A percentile compares a stretch with the other conserved stretches of the same genome.
Evolutionary conservation across 2,329 filamentous ascomycete species (phyloP).

Genomic region (Ophiostoma sp.): DNA sequence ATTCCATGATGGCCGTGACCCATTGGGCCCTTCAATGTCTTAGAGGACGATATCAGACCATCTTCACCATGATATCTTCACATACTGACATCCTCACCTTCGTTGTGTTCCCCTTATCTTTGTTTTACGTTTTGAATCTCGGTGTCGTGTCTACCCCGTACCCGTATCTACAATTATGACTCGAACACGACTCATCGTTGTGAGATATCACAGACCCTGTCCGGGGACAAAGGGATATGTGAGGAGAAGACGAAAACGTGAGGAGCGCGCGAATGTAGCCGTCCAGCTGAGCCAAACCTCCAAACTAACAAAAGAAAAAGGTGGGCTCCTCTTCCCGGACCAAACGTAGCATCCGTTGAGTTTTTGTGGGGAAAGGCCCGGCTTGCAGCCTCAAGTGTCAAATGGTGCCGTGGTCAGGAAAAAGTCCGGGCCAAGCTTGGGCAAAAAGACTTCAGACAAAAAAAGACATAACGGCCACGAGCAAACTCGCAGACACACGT

Average conservation of each 20-base stretch:
- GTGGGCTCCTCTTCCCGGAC: background rate
- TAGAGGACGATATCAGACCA: background rate
- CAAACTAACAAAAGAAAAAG: background rate
- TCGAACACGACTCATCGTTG: background rate
- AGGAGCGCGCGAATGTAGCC: background rate
- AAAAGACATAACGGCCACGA: background rate
- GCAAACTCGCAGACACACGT: background rate
- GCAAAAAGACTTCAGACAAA: background rate
- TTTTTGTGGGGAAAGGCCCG: conserved; percentile 1
- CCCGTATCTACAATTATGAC: background rate
- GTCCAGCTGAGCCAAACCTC: background rate
- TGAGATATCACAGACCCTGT: background rate
- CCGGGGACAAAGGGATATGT: background rate
- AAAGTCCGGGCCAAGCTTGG: background rate
- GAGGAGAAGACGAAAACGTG: background rate
- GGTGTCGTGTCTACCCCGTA: background rate
- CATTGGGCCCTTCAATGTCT: background rate
- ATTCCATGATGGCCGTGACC: background rate
- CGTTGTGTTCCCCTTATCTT: background rate
- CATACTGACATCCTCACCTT: background rate
- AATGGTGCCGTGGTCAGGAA: background rate
- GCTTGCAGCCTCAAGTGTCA: background rate
- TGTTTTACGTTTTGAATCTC: background rate
- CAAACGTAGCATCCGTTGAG: conserved; percentile 19
- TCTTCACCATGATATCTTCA: background rate